Conservation (phyloP, 306 rosid genomes). For the Trichosanthes truncata region DNA sequence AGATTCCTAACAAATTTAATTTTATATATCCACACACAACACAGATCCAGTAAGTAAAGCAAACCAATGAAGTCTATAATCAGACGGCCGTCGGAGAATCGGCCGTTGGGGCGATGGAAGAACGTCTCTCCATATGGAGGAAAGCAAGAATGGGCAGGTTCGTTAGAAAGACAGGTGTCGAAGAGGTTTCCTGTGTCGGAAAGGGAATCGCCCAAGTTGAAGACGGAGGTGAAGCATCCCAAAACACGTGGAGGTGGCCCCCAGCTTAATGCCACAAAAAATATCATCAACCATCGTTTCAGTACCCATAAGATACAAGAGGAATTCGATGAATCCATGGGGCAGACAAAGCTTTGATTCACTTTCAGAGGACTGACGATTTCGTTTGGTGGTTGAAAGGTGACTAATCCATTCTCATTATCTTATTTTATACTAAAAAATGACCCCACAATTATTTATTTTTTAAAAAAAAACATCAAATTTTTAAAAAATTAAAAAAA, state of each 20-base stretch:
- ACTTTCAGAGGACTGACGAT: not conserved
- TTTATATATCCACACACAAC: no score
- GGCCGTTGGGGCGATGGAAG: constrained; percentile 22
- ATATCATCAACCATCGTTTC: not conserved
- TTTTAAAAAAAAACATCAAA: no score
- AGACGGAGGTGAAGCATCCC: constrained; percentile 19
- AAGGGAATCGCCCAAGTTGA: constrained; percentile 62
- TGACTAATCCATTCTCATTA: no score
- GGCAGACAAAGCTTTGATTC: not conserved
- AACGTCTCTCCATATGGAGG: constrained; percentile 23
- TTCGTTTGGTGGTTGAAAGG: not conserved
- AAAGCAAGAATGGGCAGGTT: not conserved
- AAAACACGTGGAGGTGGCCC: not conserved
- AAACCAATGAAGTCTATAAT: constrained; percentile 4
- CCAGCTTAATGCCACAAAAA: not conserved
- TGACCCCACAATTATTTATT: no score
- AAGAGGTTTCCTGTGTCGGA: constrained; percentile 47
- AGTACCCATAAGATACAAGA: not conserved
- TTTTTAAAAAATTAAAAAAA: no score
- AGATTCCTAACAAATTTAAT: no score
- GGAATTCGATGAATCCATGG: not conserved
- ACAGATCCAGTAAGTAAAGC: not conserved
- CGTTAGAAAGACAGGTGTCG: not conserved
- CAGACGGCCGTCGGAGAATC: constrained; percentile 25
- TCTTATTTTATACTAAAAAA: no score